Base-by-base conservation (phyloP, 176 grass and related monocot species). In the Musa acuminata region DNA sequence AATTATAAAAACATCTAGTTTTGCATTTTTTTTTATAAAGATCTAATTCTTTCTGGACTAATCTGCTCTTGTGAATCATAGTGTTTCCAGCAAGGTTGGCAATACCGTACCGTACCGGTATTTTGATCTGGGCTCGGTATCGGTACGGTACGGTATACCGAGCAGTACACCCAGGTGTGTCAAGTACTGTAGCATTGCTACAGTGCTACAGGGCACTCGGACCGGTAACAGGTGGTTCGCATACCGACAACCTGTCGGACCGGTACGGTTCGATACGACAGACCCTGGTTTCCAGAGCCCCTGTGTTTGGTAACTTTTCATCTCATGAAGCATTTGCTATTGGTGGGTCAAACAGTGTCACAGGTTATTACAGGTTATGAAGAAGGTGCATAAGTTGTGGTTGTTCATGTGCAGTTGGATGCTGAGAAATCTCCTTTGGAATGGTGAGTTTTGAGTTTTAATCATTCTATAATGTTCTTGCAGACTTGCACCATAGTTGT, bases 261-360 rank as follows among this genome's bases (percentile, higher is more conserved):
- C n/a, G n/a, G n/a, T n/a, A n/a, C n/a, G n/a, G n/a, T n/a, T n/a
- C n/a, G n/a, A n/a, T n/a, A n/a, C n/a, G n/a, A n/a, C n/a, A n/a
- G n/a, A n/a, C n/a, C n/a, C n/a, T n/a, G n/a, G n/a, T n/a, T n/a
- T n/a, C 83, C 76, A 86, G 88, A 80, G 96, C 91, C 73, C 86
- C 87, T 9, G 91, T 99, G 24, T 76, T 87, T 76, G 95, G 95
- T 8, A 99, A 91, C 19, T 99, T 99, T 85, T 82, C 91, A 9
- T 91, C 91, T 64, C 88, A 99, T 74, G 88, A 91, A 85, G 95
- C 95, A 77, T 99, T 99, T 86, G 83, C 88, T 51, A 91, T 94
- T 80, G 95, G 95, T 75, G 95, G 95, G 62, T 89, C 88, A 25
- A 94, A 99, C 79, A 99, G 84, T 81, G 95, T 99, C n/a, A n/a